A percentile compares a stretch with the other conserved stretches of the same genome.
These are phyloP conservation scores for Dicorynia guianensis DNA, from an alignment of 306 rosid genomes.

Conservation along the genomic window DNA sequence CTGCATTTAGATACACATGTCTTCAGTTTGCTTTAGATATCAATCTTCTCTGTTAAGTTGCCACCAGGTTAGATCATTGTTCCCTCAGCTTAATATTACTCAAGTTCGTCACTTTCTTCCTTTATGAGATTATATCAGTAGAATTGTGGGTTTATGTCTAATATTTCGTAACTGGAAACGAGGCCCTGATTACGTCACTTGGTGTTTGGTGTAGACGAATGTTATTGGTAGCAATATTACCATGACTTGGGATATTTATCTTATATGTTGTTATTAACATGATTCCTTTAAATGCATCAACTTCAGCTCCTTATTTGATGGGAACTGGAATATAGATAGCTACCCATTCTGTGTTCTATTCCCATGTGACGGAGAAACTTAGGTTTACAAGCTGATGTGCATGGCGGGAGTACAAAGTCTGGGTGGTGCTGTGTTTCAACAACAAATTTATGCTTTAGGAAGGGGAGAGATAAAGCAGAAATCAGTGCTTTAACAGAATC, in stretches of 20 bases:
- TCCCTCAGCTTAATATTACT: neutral
- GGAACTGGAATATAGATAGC: neutral
- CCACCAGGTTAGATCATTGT: constrained; percentile 12
- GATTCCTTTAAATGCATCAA: neutral
- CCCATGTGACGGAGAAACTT: constrained; percentile 16
- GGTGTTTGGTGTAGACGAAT: neutral
- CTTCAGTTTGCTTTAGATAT: neutral
- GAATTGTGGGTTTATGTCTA: neutral
- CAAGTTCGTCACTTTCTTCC: neutral
- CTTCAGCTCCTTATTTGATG: constrained; percentile 4
- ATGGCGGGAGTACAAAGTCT: neutral
- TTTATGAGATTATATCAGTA: neutral
- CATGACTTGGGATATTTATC: neutral
- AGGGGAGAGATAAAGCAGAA: neutral
- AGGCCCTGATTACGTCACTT: neutral
- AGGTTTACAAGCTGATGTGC: neutral
- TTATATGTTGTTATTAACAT: neutral
- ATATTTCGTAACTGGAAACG: neutral
- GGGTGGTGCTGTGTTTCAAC: neutral
- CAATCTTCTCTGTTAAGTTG: neutral
- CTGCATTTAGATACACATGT: too few relatives aligned
- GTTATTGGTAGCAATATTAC: neutral
- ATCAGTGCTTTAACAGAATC: neutral
- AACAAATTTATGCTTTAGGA: neutral
- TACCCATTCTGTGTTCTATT: neutral